Evolutionary conservation across 140 eudicot species (phyloP), one percentile per base, ranked within the genome.

Genomic region (Bidens hawaiensis): DNA sequence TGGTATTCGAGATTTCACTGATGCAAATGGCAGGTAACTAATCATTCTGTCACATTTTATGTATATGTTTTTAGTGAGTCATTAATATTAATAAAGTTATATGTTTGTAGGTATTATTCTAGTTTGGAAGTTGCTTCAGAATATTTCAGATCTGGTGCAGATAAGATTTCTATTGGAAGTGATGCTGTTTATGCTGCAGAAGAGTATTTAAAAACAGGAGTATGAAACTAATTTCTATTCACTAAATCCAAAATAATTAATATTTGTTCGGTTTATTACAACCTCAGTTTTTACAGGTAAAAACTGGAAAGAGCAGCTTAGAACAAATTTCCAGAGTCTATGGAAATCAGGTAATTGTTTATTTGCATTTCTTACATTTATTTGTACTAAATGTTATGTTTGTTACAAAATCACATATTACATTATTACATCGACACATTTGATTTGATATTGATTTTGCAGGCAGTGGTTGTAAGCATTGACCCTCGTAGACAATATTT

Each of bases 151-250:
- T 88, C 97, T 55, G 99, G 99, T 22, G 99, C 99, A 10, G 99
- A 94, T 72, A 94, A 94, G 74, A 69, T 94, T 62, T 94, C 99
- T 30, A 88, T 94, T 16, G 99, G 99, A 34, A 94, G 99, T 78
- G 99, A 94, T 73, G 97, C 99, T 34, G 99, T 94, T 69, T 94
- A 82, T 78, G 99, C 99, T 46, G 97, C 99, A 40, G 99, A 94
- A 79, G 95, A 85, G 64, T 85, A 85, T 74, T 12, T 85, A 51
- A 88, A 68, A 70, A 82, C 97, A 4, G 94, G 95, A 77, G 99
- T 94, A 83, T 3, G 82, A 17, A 31, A 57, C 47, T 40, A 50
- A 52, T 60, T 50, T 25, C 28, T 19, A 18, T 22, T 38, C 2
- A 28, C 18, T 30, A 10, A 6, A 47, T 63, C 26, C 30, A 18